These are phyloP conservation scores for Talaromyces thailandensis DNA, from an alignment of 495 filamentous ascomycete genomes.

Conservation along the genomic window DNA sequence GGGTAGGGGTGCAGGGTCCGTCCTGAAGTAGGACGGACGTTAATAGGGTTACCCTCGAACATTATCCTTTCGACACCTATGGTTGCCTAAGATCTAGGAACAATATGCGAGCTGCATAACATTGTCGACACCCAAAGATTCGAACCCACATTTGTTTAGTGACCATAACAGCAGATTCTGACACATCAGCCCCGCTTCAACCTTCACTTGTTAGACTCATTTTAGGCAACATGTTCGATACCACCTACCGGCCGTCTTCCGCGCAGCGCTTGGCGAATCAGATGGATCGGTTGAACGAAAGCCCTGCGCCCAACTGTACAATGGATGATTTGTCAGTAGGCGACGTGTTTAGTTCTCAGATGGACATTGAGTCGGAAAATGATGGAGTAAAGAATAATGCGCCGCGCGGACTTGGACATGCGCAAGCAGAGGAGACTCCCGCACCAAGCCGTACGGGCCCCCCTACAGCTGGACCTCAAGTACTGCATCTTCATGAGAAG, in stretches of 20 bases:
- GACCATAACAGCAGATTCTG: not conserved
- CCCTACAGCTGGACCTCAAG: constrained; percentile 16
- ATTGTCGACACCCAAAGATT: not conserved
- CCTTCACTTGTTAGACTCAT: not conserved
- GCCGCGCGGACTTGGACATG: not conserved
- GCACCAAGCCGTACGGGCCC: constrained; percentile 10
- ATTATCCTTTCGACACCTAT: not conserved
- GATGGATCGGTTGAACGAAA: not conserved
- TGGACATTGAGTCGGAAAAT: constrained; percentile 19
- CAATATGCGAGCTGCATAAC: constrained; percentile 1
- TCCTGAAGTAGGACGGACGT: constrained; percentile 53
- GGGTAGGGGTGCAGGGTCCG: constrained; percentile 48
- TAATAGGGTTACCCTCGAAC: constrained; percentile 19
- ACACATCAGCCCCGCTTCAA: not conserved
- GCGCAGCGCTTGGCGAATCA: constrained; percentile 5
- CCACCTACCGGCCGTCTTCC: constrained; percentile 1
- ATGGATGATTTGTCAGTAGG: constrained; percentile 33
- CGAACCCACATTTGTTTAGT: not conserved
- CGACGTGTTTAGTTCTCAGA: constrained; percentile 37
- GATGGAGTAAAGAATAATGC: constrained; percentile 10
- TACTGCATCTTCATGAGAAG: constrained; percentile 22
- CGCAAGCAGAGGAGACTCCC: not conserved
- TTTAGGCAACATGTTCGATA: constrained; percentile 1
- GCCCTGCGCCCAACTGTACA: not conserved
- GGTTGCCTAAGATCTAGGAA: not conserved